Evolutionary conservation across 2,329 filamentous ascomycete genomes (phyloP).

Genomic region (Fusarium luffae): DNA sequence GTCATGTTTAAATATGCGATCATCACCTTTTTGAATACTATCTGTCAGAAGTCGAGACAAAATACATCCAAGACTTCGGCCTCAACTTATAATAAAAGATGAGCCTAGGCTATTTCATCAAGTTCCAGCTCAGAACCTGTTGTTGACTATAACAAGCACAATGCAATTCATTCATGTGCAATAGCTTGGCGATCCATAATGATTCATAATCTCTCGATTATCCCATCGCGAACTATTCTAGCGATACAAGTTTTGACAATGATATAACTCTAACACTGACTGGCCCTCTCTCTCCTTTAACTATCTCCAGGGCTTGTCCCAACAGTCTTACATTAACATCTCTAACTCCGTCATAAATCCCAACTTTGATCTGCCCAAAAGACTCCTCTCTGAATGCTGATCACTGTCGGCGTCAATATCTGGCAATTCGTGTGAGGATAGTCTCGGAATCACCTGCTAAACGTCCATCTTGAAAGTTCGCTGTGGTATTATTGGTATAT

Average conservation of each 20-base stretch:
- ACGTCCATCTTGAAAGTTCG: conserved; percentile 15
- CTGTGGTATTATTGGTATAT: conserved; percentile 46
- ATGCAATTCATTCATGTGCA: not conserved
- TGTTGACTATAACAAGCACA: not conserved
- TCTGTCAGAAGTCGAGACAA: not conserved
- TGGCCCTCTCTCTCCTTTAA: not conserved
- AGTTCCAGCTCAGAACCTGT: not conserved
- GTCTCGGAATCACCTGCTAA: conserved; percentile 6
- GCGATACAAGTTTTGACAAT: not conserved
- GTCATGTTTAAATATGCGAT: not conserved
- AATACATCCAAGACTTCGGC: not conserved
- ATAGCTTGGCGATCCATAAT: not conserved
- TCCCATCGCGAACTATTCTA: not conserved
- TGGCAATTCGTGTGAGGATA: conserved; percentile 1
- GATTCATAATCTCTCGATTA: not conserved
- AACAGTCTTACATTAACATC: not conserved
- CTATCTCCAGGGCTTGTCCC: not conserved
- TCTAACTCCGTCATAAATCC: not conserved
- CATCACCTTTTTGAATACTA: not conserved
- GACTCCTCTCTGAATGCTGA: not conserved
- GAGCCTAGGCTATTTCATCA: not conserved
- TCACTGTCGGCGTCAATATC: not conserved
- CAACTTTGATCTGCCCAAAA: not conserved
- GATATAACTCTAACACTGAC: not conserved
- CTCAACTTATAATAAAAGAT: no score